phyloP scores from a whole-genome alignment of 2,329 filamentous ascomycete species.

The Sporothrix pallida region DNA sequence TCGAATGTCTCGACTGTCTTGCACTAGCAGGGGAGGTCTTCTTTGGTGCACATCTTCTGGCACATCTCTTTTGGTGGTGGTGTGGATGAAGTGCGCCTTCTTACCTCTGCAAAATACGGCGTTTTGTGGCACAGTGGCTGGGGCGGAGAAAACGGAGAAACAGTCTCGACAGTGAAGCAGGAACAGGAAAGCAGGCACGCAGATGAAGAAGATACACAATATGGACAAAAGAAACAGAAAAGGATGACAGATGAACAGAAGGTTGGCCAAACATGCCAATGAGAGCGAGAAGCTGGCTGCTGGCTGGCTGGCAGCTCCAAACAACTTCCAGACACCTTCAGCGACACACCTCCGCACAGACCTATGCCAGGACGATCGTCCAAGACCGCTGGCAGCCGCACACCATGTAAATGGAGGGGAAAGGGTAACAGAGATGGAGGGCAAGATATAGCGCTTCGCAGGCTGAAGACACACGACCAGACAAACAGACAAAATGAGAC shows the following conservation, averaged over 20 bases:
- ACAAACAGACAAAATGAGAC: too few species aligned
- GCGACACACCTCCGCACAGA: constrained; percentile 16
- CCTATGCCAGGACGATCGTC: background rate
- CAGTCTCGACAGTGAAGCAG: background rate
- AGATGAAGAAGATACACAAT: too few species aligned
- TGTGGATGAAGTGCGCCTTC: background rate
- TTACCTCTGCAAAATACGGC: background rate
- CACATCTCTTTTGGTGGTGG: constrained; percentile 3
- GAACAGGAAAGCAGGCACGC: background rate
- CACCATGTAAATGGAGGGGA: background rate
- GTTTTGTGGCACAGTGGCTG: background rate
- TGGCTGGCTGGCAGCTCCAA: background rate
- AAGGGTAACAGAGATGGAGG: background rate
- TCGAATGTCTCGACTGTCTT: background rate
- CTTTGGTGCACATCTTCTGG: background rate
- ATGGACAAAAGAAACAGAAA: too few species aligned
- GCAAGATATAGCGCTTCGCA: constrained; percentile 11
- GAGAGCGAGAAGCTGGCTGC: background rate
- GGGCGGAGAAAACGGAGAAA: constrained; percentile 4
- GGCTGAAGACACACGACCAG: constrained; percentile 15
- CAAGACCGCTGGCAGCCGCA: constrained; percentile 23
- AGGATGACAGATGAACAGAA: background rate
- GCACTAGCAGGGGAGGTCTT: constrained; percentile 6
- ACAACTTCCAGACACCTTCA: background rate
- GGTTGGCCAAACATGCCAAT: background rate